Evolutionary conservation across 2,329 filamentous ascomycete genomes (phyloP).

Genomic region (Aspergillus amoenus): DNA sequence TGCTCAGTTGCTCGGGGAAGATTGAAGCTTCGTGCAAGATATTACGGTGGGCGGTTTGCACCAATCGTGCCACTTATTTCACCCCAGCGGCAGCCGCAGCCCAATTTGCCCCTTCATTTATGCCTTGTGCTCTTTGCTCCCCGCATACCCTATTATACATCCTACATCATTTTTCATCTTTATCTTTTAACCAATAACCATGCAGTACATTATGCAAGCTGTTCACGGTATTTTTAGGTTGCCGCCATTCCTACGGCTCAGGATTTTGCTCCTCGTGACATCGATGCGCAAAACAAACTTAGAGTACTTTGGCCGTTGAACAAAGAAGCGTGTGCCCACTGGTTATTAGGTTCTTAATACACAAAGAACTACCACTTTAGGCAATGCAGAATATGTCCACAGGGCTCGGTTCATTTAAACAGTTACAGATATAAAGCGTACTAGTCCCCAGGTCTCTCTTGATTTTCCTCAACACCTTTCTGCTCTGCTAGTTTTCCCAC

Average conservation of each 20-base stretch:
- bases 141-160: neutral
- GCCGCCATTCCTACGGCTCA: neutral
- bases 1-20: slow-evolving; percentile 14
- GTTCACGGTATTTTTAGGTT: neutral
- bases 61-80: slow-evolving; percentile 20
- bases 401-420: neutral
- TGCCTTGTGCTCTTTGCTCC: neutral
- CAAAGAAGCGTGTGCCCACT: neutral
- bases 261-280: neutral
- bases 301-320: too few relatives aligned
- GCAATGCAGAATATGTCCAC: neutral
- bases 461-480: neutral
- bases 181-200: neutral
- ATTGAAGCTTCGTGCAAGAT: slow-evolving; percentile 22
- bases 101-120: neutral
- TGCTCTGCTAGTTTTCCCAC: neutral
- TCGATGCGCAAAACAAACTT: neutral
- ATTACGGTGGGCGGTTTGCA: slow-evolving; percentile 26
- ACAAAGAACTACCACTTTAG: neutral
- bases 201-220: neutral
- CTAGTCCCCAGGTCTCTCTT: neutral
- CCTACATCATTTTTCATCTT: neutral
- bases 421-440: neutral
- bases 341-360: neutral
- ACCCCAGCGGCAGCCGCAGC: neutral